Percentiles rank a stretch among this genome's conserved stretches.
These are phyloP conservation scores for Pulveroboletus sp. DNA, from an alignment of 768 basidiomycete genomes.

Conservation along the genomic window DNA sequence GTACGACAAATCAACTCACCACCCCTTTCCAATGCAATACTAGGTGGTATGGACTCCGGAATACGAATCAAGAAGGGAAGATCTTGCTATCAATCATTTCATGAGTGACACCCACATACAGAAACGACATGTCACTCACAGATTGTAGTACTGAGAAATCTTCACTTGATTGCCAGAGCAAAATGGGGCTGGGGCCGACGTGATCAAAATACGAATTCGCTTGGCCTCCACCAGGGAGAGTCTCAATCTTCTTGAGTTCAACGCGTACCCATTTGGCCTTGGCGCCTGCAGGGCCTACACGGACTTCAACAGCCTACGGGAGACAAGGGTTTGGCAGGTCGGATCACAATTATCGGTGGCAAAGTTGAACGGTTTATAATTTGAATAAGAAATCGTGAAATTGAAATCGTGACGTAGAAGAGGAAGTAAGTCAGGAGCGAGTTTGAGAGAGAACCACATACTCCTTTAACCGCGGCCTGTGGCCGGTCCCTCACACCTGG, in stretches of 20 bases:
- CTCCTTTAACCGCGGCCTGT: conserved; percentile 81
- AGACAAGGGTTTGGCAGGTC: neutral
- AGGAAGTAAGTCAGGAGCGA: conserved; percentile 2
- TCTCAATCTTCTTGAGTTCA: conserved; percentile 88
- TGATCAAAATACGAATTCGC: conserved; percentile 73
- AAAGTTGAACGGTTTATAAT: neutral
- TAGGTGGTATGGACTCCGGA: conserved; percentile 89
- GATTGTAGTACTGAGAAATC: conserved; percentile 68
- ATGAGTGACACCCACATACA: conserved; percentile 1
- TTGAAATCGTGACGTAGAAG: conserved; percentile 1
- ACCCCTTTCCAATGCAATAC: conserved; percentile 70
- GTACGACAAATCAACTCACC: conserved; percentile 37
- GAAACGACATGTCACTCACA: conserved; percentile 36
- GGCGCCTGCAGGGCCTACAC: conserved; percentile 65
- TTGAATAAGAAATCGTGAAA: conserved; percentile 1
- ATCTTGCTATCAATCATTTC: conserved; percentile 56
- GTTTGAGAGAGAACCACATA: conserved; percentile 38
- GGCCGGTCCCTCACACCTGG: conserved; percentile 70
- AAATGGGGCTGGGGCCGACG: conserved; percentile 77
- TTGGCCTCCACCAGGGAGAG: conserved; percentile 63
- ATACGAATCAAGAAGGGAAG: conserved; percentile 88
- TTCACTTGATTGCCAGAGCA: conserved; percentile 75
- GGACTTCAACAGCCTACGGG: conserved; percentile 76
- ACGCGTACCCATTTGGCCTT: conserved; percentile 92
- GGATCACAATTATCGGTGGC: conserved; percentile 4